Evolutionary conservation across 148 eudicot genomes (phyloP).

Genomic region (Persicaria maculosa): DNA sequence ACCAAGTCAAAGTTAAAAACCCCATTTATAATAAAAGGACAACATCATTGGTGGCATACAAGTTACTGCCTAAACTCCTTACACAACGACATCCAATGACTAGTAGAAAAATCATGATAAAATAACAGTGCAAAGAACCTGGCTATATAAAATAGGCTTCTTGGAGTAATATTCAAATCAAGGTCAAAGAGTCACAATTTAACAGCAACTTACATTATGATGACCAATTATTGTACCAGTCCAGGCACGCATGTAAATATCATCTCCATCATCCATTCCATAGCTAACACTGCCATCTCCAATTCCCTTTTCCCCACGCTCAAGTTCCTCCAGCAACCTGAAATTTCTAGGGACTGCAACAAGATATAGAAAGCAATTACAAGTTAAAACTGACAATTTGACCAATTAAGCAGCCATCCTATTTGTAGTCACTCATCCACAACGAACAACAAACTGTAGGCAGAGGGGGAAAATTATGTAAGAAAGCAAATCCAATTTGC

Average conservation of each 20-base stretch:
- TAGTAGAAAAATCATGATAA: too few relatives aligned
- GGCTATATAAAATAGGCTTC: too few relatives aligned
- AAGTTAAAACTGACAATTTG: neutral
- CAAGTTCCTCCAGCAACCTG: constrained; percentile 50
- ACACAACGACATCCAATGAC: too few relatives aligned
- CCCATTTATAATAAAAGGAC: too few relatives aligned
- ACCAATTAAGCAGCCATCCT: neutral
- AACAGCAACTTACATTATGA: constrained; percentile 34
- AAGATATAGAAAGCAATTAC: neutral
- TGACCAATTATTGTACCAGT: constrained; percentile 56
- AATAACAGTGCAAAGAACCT: too few relatives aligned
- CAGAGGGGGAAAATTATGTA: too few relatives aligned
- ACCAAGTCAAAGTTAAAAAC: too few relatives aligned
- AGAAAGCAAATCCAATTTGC: too few relatives aligned
- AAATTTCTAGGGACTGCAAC: constrained; percentile 44
- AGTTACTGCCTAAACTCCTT: too few relatives aligned
- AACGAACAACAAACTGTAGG: neutral
- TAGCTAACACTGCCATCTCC: constrained; percentile 62
- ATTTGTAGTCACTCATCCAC: neutral
- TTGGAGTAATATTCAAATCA: too few relatives aligned
- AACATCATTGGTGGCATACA: too few relatives aligned
- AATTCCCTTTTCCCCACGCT: constrained; percentile 56
- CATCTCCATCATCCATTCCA: constrained; percentile 59
- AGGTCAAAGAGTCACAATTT: neutral
- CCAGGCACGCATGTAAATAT: constrained; percentile 58